Evolutionary conservation across 352 stramenopile species (phyloP).

Genomic region (Phytopythium delawarense): DNA sequence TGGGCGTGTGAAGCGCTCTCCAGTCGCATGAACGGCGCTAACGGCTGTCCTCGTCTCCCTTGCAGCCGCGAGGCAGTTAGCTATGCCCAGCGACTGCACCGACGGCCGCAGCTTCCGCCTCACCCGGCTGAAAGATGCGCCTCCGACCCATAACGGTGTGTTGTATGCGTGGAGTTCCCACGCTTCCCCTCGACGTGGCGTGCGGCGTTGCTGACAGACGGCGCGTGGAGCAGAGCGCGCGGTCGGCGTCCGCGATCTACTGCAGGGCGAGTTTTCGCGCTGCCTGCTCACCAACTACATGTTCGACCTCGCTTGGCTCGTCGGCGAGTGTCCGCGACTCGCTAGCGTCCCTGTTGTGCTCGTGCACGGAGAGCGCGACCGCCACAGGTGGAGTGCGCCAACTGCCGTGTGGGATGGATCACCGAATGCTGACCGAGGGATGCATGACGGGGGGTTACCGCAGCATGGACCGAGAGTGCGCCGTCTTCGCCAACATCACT

Average conservation of each 20-base stretch:
- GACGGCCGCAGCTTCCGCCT: slow-evolving; percentile 27
- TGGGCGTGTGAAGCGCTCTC: neutral
- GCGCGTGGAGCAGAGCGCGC: slow-evolving; percentile 22
- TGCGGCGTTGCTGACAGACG: neutral
- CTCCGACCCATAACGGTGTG: slow-evolving; percentile 45
- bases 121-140: slow-evolving; percentile 27
- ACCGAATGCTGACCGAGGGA: neutral
- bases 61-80: neutral
- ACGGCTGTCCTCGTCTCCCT: neutral
- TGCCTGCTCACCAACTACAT: slow-evolving; percentile 85
- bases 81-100: neutral
- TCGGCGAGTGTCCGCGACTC: slow-evolving; percentile 54
- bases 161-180: neutral
- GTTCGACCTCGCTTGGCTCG: slow-evolving; percentile 73
- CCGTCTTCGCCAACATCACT: slow-evolving; percentile 54
- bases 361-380: slow-evolving; percentile 70
- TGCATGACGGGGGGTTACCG: neutral
- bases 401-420: neutral
- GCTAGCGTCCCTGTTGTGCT: slow-evolving; percentile 63
- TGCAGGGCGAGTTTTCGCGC: slow-evolving; percentile 52
- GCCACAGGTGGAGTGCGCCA: slow-evolving; percentile 16
- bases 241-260: slow-evolving; percentile 38
- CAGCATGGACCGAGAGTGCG: slow-evolving; percentile 58
- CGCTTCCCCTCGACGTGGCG: neutral
- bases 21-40: neutral